Evolutionary conservation across 2,329 filamentous ascomycete genomes (phyloP).

Genomic region (Fusarium sterilihyphosum): DNA sequence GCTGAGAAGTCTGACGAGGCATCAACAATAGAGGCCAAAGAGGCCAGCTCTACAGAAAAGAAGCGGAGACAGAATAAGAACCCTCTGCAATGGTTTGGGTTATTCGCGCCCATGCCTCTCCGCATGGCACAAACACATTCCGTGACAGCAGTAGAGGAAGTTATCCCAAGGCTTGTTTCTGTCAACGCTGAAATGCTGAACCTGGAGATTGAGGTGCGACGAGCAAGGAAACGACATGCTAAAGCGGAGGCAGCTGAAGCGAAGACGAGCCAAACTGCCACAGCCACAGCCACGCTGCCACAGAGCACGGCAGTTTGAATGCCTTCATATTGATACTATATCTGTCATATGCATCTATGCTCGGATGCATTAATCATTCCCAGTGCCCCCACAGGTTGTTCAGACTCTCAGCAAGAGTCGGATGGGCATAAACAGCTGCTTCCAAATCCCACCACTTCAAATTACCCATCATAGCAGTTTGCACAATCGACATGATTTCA

Average conservation of each 20-base stretch:
- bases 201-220: slow-evolving; percentile 75
- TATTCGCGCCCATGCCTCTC: slow-evolving; percentile 63
- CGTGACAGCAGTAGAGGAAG: slow-evolving; percentile 62
- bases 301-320: slow-evolving; percentile 19
- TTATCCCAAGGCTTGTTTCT: slow-evolving; percentile 66
- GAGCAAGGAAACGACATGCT: slow-evolving; percentile 65
- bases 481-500: slow-evolving; percentile 63
- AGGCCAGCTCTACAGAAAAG: slow-evolving; percentile 22
- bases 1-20: neutral
- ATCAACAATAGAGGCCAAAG: slow-evolving; percentile 8
- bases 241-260: slow-evolving; percentile 56
- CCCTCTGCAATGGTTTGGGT: slow-evolving; percentile 68
- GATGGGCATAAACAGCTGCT: slow-evolving; percentile 61
- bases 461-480: slow-evolving; percentile 62
- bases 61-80: slow-evolving; percentile 33
- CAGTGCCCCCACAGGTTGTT: slow-evolving; percentile 61
- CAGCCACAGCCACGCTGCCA: neutral
- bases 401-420: slow-evolving; percentile 60
- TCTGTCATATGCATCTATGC: neutral
- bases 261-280: slow-evolving; percentile 29
- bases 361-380: slow-evolving; percentile 38
- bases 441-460: slow-evolving; percentile 56
- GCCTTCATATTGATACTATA: slow-evolving; percentile 4
- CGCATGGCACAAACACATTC: slow-evolving; percentile 69
- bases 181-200: slow-evolving; percentile 69